Base-by-base conservation (phyloP, 805 yeast species). In the Yarrowia sp. region DNA sequence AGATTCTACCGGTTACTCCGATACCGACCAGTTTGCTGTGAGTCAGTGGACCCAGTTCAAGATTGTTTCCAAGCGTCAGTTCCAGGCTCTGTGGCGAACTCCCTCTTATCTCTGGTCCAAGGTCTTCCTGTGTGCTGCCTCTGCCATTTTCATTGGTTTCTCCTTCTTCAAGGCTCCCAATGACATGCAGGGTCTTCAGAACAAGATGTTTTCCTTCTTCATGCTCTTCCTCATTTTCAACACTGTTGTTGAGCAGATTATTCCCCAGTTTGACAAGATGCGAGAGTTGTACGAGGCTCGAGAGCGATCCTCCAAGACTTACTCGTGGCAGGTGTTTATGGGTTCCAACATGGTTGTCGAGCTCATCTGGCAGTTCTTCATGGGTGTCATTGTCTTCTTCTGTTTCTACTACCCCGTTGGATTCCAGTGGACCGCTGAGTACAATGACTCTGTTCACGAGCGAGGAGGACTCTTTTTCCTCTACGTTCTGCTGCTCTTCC, bases 121-220 rank as follows among this genome's bases (percentile, higher is more conserved):
- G 79, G 70, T 81, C 52, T 72, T 77, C 64, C 81, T 88, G 76
- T 80, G 84, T 67, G 75, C 81, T 5, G 71, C 81, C 16, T 76
- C 88, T 65, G 78, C 86, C 24, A 71, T 87, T 56, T 85, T 86
- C 78, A 85, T 85, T 69, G 90, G 90, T 67, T 85, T 87, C 72
- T 82, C 89, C 7, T 86, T 86, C 75, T 86, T 82, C 76, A 86
- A 85, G 67, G 89, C 90, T 33, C 78, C 79, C 65, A 80, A 80
- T 24, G 81, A 90, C 14, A 72, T 80, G 58, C 90, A 85, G 75
- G 88, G 90, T 71, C 73, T 89, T 70, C 96, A 91, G 75, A 89
- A 90, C 75, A 95, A 88, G 78, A 85, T 89, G 91, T 83, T 87
- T 70, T 80, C 92, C 2, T 72, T 87, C 49, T 89, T 89, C 78